Base-by-base conservation (phyloP, 176 grass and related monocot genomes). In the Bonia amplexicaulis region DNA sequence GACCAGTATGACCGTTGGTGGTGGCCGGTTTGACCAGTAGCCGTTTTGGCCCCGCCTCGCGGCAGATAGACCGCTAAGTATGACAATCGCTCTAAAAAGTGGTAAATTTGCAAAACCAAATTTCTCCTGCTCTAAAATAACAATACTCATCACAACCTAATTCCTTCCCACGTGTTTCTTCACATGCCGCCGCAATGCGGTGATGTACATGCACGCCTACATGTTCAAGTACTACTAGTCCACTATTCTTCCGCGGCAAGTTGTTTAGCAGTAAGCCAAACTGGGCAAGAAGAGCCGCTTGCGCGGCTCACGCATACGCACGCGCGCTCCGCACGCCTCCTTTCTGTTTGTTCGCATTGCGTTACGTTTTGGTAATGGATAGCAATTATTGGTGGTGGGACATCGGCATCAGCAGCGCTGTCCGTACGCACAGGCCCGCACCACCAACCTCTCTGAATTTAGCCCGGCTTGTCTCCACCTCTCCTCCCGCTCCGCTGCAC, bases 381-480 rank as follows among this genome's bases (percentile, higher is more conserved):
- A 22, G 11, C 47, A 74, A 74, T 74, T 55, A 55, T 75, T 75
- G 49, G 73, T 11, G 65, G 65, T 52, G 70, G 69, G 42, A n/a
- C n/a, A 45, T 22, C 19, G 4, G 20, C n/a, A 12, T 16, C 8
- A 16, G n/a, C 72, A 12, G 14, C 16, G 33, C 60, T 44, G 16
- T 19, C 12, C 42, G 27, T 74, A 14, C 45, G 45, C 16, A 10
- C 23, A 10, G n/a, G 25, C 13, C 59, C 54, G 31, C 39, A 12
- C 33, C 77, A 71, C 80, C 52, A 44, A n/a, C 58, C 70, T 65
- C 81, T 70, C 42, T 52, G 12, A 74, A 83, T 62, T 74, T 64
- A 74, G 69, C 58, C 70, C 40, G 41, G 25, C 80, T 12, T 82
- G 80, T 72, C 67, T 5, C 67, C 49, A 39, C 48, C 49, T 53